A percentile compares a stretch with the other conserved stretches of the same genome.
Evolutionary conservation across 768 basidiomycete genomes (phyloP).

Genomic region (Candolleomyces aberdarensis): DNA sequence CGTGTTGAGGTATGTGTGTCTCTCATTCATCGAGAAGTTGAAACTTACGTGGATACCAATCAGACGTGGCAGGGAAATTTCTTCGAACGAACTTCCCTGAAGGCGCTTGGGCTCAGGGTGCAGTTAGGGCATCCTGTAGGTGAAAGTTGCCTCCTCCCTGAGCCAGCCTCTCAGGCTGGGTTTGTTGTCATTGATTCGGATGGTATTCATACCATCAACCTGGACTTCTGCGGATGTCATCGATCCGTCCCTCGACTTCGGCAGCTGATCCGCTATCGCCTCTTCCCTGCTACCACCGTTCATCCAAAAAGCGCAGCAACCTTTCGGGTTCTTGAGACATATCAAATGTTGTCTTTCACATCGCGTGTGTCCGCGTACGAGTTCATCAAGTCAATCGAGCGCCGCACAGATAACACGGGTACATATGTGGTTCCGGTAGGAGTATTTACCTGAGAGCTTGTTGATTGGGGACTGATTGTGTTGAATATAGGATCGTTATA

Average conservation of each 20-base stretch:
- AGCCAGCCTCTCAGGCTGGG: slow-evolving; percentile 10
- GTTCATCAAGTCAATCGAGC: no score
- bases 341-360: slow-evolving; percentile 3
- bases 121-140: slow-evolving; percentile 17
- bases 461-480: no score
- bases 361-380: no score
- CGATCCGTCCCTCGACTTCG: slow-evolving; percentile 2
- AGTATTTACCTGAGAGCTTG: no score
- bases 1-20: slow-evolving; percentile 15
- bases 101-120: slow-evolving; percentile 6
- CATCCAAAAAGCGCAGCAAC: slow-evolving; percentile 1
- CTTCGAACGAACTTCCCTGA: slow-evolving; percentile 6
- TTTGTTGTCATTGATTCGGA: slow-evolving; percentile 23
- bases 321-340: background rate
- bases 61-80: slow-evolving; percentile 19
- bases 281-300: background rate
- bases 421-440: no score
- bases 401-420: no score
- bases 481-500: no score
- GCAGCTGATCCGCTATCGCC: slow-evolving; percentile 22
- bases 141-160: slow-evolving; percentile 14
- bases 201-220: slow-evolving; percentile 20
- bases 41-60: no score
- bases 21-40: background rate
- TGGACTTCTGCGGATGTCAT: slow-evolving; percentile 29